These are phyloP conservation scores for Anthracocystis setariae DNA, from an alignment of 1,284 basidiomycete species.

Conservation along the genomic window DNA sequence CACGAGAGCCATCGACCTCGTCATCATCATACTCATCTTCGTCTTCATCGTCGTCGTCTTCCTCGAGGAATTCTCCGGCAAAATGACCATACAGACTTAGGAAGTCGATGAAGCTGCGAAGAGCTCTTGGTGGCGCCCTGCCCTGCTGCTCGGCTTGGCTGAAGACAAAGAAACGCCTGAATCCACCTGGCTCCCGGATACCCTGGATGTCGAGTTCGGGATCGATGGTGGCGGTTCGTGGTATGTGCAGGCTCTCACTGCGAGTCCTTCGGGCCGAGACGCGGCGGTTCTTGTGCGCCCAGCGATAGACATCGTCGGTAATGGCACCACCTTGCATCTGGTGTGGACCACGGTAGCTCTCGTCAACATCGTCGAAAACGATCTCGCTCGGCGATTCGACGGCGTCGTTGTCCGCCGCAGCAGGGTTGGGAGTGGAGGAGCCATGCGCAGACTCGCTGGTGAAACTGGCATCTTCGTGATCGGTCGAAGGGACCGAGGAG, in stretches of 20 bases:
- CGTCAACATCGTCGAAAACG: conserved; percentile 29
- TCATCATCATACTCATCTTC: conserved; percentile 55
- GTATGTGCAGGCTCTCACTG: conserved; percentile 62
- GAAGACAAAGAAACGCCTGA: conserved; percentile 61
- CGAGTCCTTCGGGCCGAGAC: conserved; percentile 47
- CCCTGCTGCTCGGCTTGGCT: conserved; percentile 61
- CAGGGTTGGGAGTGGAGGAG: conserved; percentile 18
- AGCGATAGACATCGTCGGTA: conserved; percentile 65
- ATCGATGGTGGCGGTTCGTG: conserved; percentile 60
- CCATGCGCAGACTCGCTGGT: conserved; percentile 16
- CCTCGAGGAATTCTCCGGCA: conserved; percentile 63
- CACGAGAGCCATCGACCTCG: conserved; percentile 33
- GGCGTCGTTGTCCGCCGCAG: conserved; percentile 1
- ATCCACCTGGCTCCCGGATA: conserved; percentile 65
- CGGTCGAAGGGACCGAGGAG: conserved; percentile 30
- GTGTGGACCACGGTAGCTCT: conserved; percentile 62
- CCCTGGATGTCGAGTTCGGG: conserved; percentile 56
- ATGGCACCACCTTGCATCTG: conserved; percentile 65
- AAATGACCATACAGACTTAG: conserved; percentile 66
- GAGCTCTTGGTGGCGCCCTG: conserved; percentile 57
- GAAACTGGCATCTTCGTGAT: conserved; percentile 28
- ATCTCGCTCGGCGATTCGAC: conserved; percentile 23
- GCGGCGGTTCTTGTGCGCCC: conserved; percentile 64
- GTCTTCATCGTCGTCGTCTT: conserved; percentile 57
- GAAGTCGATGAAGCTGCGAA: conserved; percentile 67